Evolutionary conservation across 495 filamentous ascomycete species (phyloP).

Genomic region (Letharia columbiana): DNA sequence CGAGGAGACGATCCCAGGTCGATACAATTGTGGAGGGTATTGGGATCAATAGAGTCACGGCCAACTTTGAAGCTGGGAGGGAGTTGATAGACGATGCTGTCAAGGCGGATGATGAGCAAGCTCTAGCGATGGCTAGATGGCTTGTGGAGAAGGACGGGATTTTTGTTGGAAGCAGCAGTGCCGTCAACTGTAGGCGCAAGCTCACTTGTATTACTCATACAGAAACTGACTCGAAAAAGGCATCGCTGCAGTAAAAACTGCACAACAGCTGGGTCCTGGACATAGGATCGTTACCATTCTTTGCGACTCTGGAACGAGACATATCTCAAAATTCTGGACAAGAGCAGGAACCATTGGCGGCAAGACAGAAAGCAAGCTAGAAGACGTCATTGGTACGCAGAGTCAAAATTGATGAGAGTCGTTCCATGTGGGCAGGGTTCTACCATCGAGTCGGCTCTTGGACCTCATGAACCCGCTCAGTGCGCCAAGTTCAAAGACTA

Average conservation of each 20-base stretch:
- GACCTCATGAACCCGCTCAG: neutral
- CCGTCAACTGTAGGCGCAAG: slow-evolving; percentile 71
- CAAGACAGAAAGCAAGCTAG: slow-evolving; percentile 42
- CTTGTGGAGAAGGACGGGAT: slow-evolving; percentile 93
- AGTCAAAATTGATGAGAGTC: neutral
- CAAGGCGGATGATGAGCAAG: slow-evolving; percentile 84
- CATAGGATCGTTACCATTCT: slow-evolving; percentile 82
- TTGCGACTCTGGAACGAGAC: slow-evolving; percentile 84
- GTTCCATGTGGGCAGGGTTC: neutral
- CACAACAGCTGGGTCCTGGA: slow-evolving; percentile 63
- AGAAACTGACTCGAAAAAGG: slow-evolving; percentile 32
- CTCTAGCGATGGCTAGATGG: slow-evolving; percentile 86
- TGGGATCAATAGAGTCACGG: slow-evolving; percentile 84
- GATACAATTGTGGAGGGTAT: slow-evolving; percentile 96
- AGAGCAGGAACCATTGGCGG: slow-evolving; percentile 62
- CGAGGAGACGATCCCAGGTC: slow-evolving; percentile 77
- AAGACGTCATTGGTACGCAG: slow-evolving; percentile 37
- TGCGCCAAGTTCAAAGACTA: neutral
- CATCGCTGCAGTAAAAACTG: slow-evolving; percentile 76
- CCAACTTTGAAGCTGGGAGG: slow-evolving; percentile 81
- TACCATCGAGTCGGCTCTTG: neutral
- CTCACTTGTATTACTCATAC: neutral
- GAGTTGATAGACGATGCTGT: slow-evolving; percentile 83
- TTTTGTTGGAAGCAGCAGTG: slow-evolving; percentile 87
- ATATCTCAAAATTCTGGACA: slow-evolving; percentile 93